These are phyloP conservation scores for Coemansia sp. DNA, from an alignment of 192 early-diverging fungal genomes.

Conservation along the genomic window DNA sequence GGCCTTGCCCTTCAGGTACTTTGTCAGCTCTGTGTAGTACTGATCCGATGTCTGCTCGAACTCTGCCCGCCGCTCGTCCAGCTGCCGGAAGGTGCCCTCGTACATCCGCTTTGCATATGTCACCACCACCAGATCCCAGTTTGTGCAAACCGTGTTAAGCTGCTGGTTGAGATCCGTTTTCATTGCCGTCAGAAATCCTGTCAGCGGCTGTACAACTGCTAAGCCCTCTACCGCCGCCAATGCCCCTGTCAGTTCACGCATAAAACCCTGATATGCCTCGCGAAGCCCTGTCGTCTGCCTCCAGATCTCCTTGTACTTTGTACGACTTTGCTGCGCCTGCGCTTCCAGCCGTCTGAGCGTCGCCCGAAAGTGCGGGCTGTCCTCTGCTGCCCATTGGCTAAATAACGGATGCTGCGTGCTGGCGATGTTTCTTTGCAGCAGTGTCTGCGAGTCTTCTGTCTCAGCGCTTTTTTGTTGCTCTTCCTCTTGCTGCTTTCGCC, in stretches of 20 bases:
- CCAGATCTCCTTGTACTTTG: slow-evolving; percentile 37
- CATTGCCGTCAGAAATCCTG: slow-evolving; percentile 28
- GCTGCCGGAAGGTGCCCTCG: slow-evolving; percentile 30
- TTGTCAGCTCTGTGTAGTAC: slow-evolving; percentile 40
- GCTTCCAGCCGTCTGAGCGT: slow-evolving; percentile 38
- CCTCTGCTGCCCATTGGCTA: slow-evolving; percentile 39
- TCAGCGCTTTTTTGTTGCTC: neutral
- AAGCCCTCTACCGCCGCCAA: slow-evolving; percentile 12
- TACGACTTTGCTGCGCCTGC: slow-evolving; percentile 26
- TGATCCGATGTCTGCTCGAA: slow-evolving; percentile 31
- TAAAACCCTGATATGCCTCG: slow-evolving; percentile 39
- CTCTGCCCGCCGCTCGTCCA: slow-evolving; percentile 42
- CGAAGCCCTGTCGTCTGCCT: slow-evolving; percentile 25
- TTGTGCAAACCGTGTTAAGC: slow-evolving; percentile 39
- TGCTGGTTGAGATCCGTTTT: slow-evolving; percentile 30
- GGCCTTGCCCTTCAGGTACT: slow-evolving; percentile 33
- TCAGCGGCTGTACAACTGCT: slow-evolving; percentile 32
- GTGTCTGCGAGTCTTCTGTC: neutral
- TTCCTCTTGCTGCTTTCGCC: slow-evolving; percentile 3
- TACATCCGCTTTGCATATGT: slow-evolving; percentile 27
- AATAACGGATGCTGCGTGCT: slow-evolving; percentile 38
- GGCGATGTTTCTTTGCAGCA: slow-evolving; percentile 1
- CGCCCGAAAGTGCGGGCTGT: slow-evolving; percentile 44
- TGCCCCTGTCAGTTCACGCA: slow-evolving; percentile 28
- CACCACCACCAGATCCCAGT: slow-evolving; percentile 46